Evolutionary conservation across 257 asterid genomes (phyloP), one percentile per base, ranked within the genome.

Genomic region (Primulina eburnea): DNA sequence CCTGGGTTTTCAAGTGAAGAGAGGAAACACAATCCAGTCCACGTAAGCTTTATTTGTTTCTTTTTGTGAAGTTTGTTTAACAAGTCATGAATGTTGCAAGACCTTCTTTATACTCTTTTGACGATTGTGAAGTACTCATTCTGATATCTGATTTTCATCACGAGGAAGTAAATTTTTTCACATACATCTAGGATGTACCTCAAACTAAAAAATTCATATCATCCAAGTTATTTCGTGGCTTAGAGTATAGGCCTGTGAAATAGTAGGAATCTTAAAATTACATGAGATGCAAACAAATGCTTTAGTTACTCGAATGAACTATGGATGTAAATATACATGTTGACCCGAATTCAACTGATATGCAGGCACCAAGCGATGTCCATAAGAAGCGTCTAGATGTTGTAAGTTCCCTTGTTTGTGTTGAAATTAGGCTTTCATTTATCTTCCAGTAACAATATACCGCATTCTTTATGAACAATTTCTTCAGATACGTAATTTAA

Each of bases 1-100:
- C 99, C 99, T 37, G 99, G 96, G 70, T 94, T 77, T 81, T 89
- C 97, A 33, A 85, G 90, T 32, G 97, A 94, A 73, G 96, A 82
- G 76, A 85, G 69, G 83, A 88, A 82, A 75, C 80, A 77, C 58
- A 70, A 70, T 30, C 75, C 79, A 7, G 82, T 75, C 66, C 80
- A 68, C 28, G 99, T 94, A 91, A 83, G 96, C 75, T 62, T 66
- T 67, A 14, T 68, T 38, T 58, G 72, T 29, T 64, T 69, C 69
- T 74, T 56, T 68, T 17, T 5, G 26, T 40, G 53, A 35, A 5
- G 64, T 58, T 47, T 62, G 60, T 34, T 66, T 57, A 30, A 9
- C 47, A 29, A 64, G 24, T 65, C 64, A 26, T 17, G 12, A 59
- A 32, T 66, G 43, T 61, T 57, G 60, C 12, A 12, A 47, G 40